Conservation (phyloP, 371 early-diverging fungal species). For the Mucor plumbeus region DNA sequence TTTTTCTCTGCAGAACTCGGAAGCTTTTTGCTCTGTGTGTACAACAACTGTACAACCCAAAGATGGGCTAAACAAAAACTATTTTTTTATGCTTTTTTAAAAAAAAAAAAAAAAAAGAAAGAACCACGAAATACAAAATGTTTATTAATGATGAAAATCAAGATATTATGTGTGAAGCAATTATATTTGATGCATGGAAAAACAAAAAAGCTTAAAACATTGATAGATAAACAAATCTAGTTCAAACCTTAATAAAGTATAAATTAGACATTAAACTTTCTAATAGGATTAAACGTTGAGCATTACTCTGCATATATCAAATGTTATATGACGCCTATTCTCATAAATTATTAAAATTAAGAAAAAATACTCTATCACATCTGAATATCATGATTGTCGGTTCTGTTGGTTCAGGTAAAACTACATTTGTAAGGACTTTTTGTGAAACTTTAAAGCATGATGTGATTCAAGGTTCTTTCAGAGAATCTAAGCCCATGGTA, state of each 20-base stretch:
- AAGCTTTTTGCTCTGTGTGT: not conserved
- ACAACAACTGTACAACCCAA: not conserved
- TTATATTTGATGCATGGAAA: slow-evolving; percentile 8
- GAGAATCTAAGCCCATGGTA: slow-evolving; percentile 35
- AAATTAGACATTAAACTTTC: not conserved
- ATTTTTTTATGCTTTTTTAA: no score
- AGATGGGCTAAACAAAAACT: not conserved
- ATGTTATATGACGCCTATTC: slow-evolving; percentile 40
- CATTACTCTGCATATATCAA: not conserved
- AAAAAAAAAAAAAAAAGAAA: not conserved
- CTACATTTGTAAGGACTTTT: slow-evolving; percentile 81
- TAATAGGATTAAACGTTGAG: not conserved
- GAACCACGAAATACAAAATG: not conserved
- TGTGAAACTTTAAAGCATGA: slow-evolving; percentile 54
- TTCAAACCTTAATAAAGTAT: not conserved
- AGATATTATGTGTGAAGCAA: not conserved
- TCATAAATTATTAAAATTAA: slow-evolving; percentile 35
- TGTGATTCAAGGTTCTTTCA: slow-evolving; percentile 36
- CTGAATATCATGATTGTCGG: slow-evolving; percentile 77
- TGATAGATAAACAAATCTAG: not conserved
- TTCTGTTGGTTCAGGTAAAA: slow-evolving; percentile 75
- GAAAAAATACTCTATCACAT: slow-evolving; percentile 49
- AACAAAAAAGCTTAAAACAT: slow-evolving; percentile 2
- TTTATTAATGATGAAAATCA: not conserved
- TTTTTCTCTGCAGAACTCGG: not conserved